Conservation (phyloP, 805 yeast species). For the Scheffersomyces lignosus region DNA sequence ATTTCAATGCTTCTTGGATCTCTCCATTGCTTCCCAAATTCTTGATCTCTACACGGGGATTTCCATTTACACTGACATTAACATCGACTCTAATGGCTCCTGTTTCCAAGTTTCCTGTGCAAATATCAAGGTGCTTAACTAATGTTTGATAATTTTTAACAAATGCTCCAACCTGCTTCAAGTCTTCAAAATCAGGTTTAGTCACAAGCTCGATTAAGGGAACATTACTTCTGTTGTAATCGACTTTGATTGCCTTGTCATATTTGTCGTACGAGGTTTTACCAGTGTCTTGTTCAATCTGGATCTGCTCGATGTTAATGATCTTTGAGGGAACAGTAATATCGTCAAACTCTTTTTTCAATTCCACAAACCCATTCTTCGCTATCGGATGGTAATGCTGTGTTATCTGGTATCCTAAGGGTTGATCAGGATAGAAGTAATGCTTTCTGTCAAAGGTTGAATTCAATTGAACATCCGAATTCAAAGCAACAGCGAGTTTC, state of each 20-base stretch:
- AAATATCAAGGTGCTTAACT: constrained; percentile 66
- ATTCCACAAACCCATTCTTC: constrained; percentile 54
- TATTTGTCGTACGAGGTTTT: constrained; percentile 58
- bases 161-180: constrained; percentile 72
- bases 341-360: constrained; percentile 56
- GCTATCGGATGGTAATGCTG: constrained; percentile 86
- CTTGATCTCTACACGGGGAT: constrained; percentile 82
- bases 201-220: constrained; percentile 93
- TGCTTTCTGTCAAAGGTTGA: constrained; percentile 92
- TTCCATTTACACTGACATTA: constrained; percentile 75
- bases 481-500: constrained; percentile 69
- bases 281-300: constrained; percentile 95
- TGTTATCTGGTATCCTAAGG: constrained; percentile 93
- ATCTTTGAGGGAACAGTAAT: constrained; percentile 40
- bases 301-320: constrained; percentile 75
- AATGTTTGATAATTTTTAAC: constrained; percentile 77
- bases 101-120: constrained; percentile 88
- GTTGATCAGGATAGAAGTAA: constrained; percentile 95
- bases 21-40: constrained; percentile 85
- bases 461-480: constrained; percentile 51
- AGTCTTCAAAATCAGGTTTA: constrained; percentile 72
- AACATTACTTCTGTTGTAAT: constrained; percentile 79
- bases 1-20: constrained; percentile 69
- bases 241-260: constrained; percentile 51
- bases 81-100: constrained; percentile 97